A percentile compares a stretch with the other conserved stretches of the same genome.
Conservation (phyloP, 805 yeast species). For the Cyberlindnera suaveolens region DNA sequence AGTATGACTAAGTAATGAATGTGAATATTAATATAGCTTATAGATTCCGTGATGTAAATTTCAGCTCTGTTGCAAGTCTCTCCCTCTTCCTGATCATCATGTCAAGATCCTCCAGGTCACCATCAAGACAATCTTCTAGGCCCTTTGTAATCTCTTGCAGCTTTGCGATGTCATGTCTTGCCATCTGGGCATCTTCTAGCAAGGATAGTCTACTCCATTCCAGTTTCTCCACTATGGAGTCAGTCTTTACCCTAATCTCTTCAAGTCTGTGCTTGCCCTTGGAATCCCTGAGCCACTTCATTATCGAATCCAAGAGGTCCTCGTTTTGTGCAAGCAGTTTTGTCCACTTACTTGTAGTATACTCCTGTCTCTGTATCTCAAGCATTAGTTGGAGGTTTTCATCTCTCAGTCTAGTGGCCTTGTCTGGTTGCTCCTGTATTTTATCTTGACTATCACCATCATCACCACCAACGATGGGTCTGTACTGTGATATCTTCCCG, state of each 20-base stretch:
- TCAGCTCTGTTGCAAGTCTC: no score
- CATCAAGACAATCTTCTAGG: no score
- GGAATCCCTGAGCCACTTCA: constrained; percentile 6
- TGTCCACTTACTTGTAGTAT: constrained; percentile 23
- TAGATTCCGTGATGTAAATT: no score
- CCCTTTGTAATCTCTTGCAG: neutral
- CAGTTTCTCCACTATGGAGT: neutral
- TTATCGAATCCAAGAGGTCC: constrained; percentile 18
- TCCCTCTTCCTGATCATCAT: no score
- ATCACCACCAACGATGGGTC: no score
- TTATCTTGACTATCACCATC: no score
- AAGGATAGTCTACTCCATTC: constrained; percentile 1
- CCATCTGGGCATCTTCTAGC: neutral
- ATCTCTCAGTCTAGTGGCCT: constrained; percentile 11
- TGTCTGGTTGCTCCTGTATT: neutral
- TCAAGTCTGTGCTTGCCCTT: neutral
- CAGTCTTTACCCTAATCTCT: neutral
- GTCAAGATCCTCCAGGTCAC: no score
- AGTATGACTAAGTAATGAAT: no score
- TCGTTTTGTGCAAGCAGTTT: constrained; percentile 22
- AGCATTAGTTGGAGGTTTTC: constrained; percentile 24
- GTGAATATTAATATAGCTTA: no score
- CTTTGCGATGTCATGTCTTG: neutral
- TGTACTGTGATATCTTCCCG: neutral
- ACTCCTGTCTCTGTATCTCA: constrained; percentile 30